Base-by-base conservation (phyloP, 2,329 filamentous ascomycete genomes). In the Fusarium musae region DNA sequence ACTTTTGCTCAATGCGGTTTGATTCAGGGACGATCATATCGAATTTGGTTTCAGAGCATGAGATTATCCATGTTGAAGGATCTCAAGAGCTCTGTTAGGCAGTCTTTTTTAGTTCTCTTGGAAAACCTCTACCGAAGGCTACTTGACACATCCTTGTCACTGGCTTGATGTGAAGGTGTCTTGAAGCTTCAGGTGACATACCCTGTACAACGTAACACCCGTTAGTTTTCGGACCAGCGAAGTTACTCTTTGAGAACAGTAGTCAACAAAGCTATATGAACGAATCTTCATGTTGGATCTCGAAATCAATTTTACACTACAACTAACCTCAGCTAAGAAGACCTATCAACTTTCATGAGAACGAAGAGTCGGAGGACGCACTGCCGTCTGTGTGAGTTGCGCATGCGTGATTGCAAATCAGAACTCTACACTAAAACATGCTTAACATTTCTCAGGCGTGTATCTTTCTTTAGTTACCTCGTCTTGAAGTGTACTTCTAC, bases 341-440 rank as follows among this genome's bases (percentile, higher is more conserved):
- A 4, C 2, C 4, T 2, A 4, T 5, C 5, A 5, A 4, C 7
- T 5, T 3, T 3, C 6, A 2, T 5, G 2, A 8, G 16, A 15
- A 23, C 30, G n/a, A 30, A 50, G 8, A 19, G 30, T 34, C 16
- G 47, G n/a, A 34, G 12, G 6, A 4, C 5, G 2, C 6, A 5
- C 7, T 4, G 17, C n/a, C n/a, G 8, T 5, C 3, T 23, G 0
- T 2, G 0, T 3, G 3, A 3, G 3, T 47, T 21, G 13, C 12
- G 11, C 2, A 46, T 2, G 9, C 1, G 6, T 23, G 3, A 8
- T 15, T 5, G 13, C 2, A 16, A n/a, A 0, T 12, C 9, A n/a
- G 9, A 30, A 9, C 10, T 16, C 7, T 17, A 9, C 7, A 2
- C 6, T 4, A 1, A 5, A 17, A 9, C 15, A n/a, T 19, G 21